A percentile compares a stretch with the other conserved stretches of the same genome.
phyloP scores from a whole-genome alignment of 106 monocot species.

The Posidonia australis region DNA sequence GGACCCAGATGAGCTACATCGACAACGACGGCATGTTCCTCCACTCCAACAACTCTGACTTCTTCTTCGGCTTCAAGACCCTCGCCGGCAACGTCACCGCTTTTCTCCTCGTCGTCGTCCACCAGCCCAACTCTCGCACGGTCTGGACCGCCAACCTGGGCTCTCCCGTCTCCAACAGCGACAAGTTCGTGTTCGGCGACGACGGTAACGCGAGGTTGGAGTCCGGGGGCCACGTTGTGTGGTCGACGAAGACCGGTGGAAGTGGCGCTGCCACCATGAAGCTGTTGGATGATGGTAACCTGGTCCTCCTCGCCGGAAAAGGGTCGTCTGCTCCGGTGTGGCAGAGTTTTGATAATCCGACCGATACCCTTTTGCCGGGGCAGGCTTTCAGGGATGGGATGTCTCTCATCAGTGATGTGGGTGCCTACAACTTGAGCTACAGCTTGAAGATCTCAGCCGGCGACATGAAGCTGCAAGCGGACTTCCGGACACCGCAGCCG shows the following conservation, averaged over 20 bases:
- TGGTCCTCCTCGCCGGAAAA: conserved; percentile 29
- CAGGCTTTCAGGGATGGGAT: conserved; percentile 54
- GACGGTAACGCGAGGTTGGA: conserved; percentile 40
- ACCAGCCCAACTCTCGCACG: conserved; percentile 8
- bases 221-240: conserved; percentile 24
- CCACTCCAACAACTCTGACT: conserved; percentile 39
- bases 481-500: conserved; percentile 37
- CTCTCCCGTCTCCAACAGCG: conserved; percentile 29
- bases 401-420: conserved; percentile 30
- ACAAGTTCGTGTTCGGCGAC: conserved; percentile 40
- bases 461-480: conserved; percentile 33
- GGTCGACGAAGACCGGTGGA: conserved; percentile 47
- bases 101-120: conserved; percentile 24
- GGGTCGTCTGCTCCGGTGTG: conserved; percentile 19
- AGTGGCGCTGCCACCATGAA: conserved; percentile 27
- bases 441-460: conserved; percentile 30
- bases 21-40: conserved; percentile 65
- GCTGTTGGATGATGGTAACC: conserved; percentile 43
- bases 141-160: conserved; percentile 70
- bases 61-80: conserved; percentile 57
- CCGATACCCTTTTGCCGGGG: conserved; percentile 49
- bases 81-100: conserved; percentile 11
- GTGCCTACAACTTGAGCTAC: conserved; percentile 15
- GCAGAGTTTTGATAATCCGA: conserved; percentile 73
- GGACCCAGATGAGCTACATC: conserved; percentile 47